Base-by-base conservation (phyloP, 106 monocot species). In the Gastrodia elata region DNA sequence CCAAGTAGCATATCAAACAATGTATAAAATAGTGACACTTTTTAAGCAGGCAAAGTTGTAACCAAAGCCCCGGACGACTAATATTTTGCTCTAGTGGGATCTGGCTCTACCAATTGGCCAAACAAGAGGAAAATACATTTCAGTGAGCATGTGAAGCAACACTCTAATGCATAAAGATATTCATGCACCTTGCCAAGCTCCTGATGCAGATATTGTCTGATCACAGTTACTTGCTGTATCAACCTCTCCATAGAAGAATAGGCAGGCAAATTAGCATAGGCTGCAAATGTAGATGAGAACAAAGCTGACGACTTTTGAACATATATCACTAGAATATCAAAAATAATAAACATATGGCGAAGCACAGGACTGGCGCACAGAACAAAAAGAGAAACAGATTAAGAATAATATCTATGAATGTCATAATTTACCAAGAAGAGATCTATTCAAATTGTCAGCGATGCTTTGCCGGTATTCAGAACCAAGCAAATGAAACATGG, bases 241-340 rank as follows among this genome's bases (percentile, higher is more conserved):
- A 97, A 46, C 71, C 81, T 90, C 74, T 93, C 97, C 90, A 97
- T 81, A 68, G 87, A 80, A 70, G 97, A 93, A 85, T 90, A 83
- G 34, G 83, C 41, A 72, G 97, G 93, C 56, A 88, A 88, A 75
- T 90, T 97, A 33, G 84, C 76, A 79, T 83, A 84, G 43, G 84
- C 97, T 97, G 85, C 38, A 25, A 75, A 65, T 68, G 69, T 73
- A 20, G 59, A 84, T 35, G 26, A 75, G 27, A 67, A 46, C 11
- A 80, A 35, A 39, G 61, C 20, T 70, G 28, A 22, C 22, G 34
- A 76, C 71, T 69, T 20, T 10, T 20, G 36, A 67, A 67, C 18
- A 61, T 30, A 67, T 37, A 67, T 67, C 36, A 67, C n/a, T 1
- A 37, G 38, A n/a, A 37, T 37, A 67, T 10, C 15, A 67, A 36